A percentile compares a stretch with the other conserved stretches of the same genome.
These are phyloP conservation scores for Stagonosporopsis tanaceti DNA, from an alignment of 2,329 filamentous ascomycete genomes.

Conservation along the genomic window DNA sequence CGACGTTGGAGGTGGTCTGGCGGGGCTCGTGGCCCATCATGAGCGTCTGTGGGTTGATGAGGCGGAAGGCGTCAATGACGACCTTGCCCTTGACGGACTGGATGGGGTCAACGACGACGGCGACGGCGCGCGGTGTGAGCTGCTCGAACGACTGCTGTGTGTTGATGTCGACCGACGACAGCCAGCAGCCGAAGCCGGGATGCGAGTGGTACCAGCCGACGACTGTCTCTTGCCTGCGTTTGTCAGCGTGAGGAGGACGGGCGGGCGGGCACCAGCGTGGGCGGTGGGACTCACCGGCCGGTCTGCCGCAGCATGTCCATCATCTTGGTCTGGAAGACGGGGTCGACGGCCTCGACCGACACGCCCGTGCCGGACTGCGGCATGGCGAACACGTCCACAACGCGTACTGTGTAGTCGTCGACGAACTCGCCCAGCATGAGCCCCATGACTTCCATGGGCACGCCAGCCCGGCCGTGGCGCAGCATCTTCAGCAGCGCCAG, in stretches of 20 bases:
- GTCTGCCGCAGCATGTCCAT: constrained; percentile 99
- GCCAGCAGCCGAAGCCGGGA: constrained; percentile 98
- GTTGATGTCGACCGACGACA: constrained; percentile 99
- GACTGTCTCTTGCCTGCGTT: constrained; percentile 84
- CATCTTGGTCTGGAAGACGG: constrained; percentile 99
- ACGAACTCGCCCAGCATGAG: constrained; percentile 99
- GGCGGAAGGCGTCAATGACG: constrained; percentile 97
- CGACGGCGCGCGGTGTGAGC: constrained; percentile 93
- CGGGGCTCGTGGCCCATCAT: constrained; percentile 98
- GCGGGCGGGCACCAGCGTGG: too few relatives aligned
- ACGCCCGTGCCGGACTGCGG: constrained; percentile 98
- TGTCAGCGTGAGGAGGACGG: constrained; percentile 27
- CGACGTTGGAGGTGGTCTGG: constrained; percentile 96
- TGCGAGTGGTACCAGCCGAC: constrained; percentile 99
- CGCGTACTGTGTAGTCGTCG: constrained; percentile 97
- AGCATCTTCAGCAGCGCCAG: constrained; percentile 98
- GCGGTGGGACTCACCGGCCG: constrained; percentile 70
- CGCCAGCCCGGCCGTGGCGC: constrained; percentile 93
- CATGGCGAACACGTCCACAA: constrained; percentile 99
- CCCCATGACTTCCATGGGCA: constrained; percentile 99
- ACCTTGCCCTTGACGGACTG: constrained; percentile 99
- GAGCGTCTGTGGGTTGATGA: constrained; percentile 96
- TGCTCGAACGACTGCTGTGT: constrained; percentile 99
- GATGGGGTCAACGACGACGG: constrained; percentile 97
- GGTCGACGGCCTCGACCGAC: constrained; percentile 96